These are phyloP conservation scores for Cryptosporidium baileyi DNA, from an alignment of 169 alveolate genomes.

Conservation along the genomic window DNA sequence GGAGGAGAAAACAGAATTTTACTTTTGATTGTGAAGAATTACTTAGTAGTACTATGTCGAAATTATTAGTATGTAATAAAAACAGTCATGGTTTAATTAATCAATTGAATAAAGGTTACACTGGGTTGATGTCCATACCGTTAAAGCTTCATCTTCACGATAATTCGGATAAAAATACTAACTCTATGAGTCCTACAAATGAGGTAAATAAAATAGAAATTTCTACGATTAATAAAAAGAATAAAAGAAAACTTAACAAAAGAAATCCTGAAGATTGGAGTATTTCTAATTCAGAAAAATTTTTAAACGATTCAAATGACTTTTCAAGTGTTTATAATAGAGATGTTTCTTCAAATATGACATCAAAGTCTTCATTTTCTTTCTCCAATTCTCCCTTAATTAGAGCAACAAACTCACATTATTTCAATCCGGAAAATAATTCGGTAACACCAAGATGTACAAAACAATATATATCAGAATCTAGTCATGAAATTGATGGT, in stretches of 20 bases:
- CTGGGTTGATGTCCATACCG: constrained; percentile 37
- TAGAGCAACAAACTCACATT: background rate
- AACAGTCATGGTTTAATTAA: background rate
- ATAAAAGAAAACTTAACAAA: constrained; percentile 28
- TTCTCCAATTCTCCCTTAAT: constrained; percentile 29
- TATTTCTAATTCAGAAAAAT: constrained; percentile 39
- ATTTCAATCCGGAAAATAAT: constrained; percentile 30
- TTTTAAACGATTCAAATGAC: constrained; percentile 5
- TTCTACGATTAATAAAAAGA: background rate
- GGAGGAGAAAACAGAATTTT: constrained; percentile 63
- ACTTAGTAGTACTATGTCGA: constrained; percentile 40
- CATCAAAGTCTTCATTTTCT: constrained; percentile 9
- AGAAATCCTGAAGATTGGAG: constrained; percentile 45
- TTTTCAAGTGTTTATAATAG: constrained; percentile 8
- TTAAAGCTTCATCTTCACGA: constrained; percentile 23
- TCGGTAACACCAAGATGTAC: constrained; percentile 67
- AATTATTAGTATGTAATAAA: constrained; percentile 19
- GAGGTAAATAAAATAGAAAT: background rate
- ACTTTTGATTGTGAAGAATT: constrained; percentile 60
- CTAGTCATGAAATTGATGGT: constrained; percentile 37
- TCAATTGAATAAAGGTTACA: constrained; percentile 38
- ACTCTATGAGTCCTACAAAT: background rate
- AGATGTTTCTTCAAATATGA: background rate
- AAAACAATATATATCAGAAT: constrained; percentile 43
- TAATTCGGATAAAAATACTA: constrained; percentile 15